A percentile compares a stretch with the other conserved stretches of the same genome.
Conservation (phyloP, 345 rosid genomes). For the Ceriops tagal region DNA sequence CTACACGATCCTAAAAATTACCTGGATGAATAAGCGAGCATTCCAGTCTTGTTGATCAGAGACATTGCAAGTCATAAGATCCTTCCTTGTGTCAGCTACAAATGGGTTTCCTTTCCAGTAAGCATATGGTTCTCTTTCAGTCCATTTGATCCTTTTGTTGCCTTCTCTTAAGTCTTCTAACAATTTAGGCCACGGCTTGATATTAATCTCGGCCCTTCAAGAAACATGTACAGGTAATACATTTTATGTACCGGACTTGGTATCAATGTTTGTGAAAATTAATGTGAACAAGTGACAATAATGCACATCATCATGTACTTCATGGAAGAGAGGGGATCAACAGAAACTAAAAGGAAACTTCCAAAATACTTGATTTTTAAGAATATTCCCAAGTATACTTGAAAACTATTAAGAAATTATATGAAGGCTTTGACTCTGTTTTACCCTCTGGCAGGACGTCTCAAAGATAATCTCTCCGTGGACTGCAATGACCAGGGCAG, state of each 20-base stretch:
- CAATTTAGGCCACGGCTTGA: conserved; percentile 18
- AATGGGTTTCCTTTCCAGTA: conserved; percentile 18
- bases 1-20: neutral
- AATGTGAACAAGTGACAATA: too few relatives aligned
- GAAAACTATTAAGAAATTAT: too few relatives aligned
- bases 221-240: too few relatives aligned
- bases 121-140: conserved; percentile 18
- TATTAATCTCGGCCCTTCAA: conserved; percentile 20
- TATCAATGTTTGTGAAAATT: too few relatives aligned
- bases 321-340: too few relatives aligned
- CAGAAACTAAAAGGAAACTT: too few relatives aligned
- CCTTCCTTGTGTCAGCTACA: conserved; percentile 1
- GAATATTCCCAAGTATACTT: too few relatives aligned
- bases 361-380: too few relatives aligned
- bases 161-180: conserved; percentile 14
- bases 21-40: conserved; percentile 19
- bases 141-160: conserved; percentile 12
- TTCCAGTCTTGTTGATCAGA: conserved; percentile 19
- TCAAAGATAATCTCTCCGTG: conserved; percentile 7
- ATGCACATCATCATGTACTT: too few relatives aligned
- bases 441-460: conserved; percentile 30
- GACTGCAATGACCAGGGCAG: conserved; percentile 38
- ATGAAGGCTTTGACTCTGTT: conserved; percentile 26
- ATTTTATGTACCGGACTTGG: too few relatives aligned
- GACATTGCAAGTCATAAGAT: conserved; percentile 17